Percentiles rank a stretch among this genome's conserved stretches.
Evolutionary conservation across 2,329 filamentous ascomycete species (phyloP).

Genomic region (Cercospora sesami): DNA sequence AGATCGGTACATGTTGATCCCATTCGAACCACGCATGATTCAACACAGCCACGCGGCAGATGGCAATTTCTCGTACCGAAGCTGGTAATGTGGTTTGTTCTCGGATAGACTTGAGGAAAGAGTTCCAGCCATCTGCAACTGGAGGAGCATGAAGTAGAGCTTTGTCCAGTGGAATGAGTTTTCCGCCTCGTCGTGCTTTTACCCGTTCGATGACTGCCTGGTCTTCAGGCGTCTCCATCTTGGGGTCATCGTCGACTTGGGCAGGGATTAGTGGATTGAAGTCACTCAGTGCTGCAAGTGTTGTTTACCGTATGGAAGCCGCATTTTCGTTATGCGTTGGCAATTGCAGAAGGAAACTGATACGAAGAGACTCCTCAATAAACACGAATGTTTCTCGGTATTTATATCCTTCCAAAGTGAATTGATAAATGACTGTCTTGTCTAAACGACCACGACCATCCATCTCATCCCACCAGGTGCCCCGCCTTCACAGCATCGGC

Average conservation of each 20-base stretch:
- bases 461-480: not conserved
- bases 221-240: constrained; percentile 49
- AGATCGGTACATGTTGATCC: constrained; percentile 70
- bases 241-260: constrained; percentile 49
- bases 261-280: not conserved
- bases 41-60: constrained; percentile 75
- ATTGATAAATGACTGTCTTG: not conserved
- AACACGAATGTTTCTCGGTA: not conserved
- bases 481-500: not conserved
- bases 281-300: not conserved
- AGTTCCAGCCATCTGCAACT: constrained; percentile 60
- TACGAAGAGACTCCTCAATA: too few relatives aligned
- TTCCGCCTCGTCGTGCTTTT: constrained; percentile 52
- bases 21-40: constrained; percentile 86
- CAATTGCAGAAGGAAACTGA: not conserved
- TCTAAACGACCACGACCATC: not conserved
- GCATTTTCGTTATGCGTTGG: constrained; percentile 46
- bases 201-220: constrained; percentile 54
- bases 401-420: not conserved
- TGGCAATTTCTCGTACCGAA: constrained; percentile 70
- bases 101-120: constrained; percentile 58
- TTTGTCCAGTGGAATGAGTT: constrained; percentile 55
- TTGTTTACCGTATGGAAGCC: constrained; percentile 50
- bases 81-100: constrained; percentile 53
- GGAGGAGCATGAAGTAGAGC: constrained; percentile 57